A percentile compares a stretch with the other conserved stretches of the same genome.
Conservation (phyloP, 2,329 filamentous ascomycete genomes). For the Fusarium oligoseptatum region DNA sequence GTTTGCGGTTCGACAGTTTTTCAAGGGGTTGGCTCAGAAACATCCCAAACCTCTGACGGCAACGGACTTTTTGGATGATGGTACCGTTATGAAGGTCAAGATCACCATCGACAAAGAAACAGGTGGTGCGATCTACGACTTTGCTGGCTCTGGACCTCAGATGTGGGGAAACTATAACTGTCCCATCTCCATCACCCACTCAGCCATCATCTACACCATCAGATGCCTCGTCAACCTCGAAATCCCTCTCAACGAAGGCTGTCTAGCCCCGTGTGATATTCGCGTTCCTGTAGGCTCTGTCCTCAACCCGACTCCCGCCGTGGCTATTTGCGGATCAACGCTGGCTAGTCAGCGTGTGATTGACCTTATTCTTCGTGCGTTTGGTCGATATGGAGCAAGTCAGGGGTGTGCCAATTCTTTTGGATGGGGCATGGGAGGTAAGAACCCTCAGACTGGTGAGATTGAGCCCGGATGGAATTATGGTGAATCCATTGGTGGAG, state of each 20-base stretch:
- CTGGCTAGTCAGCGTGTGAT: conserved; percentile 52
- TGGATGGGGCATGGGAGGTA: conserved; percentile 52
- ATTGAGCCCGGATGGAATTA: conserved; percentile 80
- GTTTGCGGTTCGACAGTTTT: conserved; percentile 49
- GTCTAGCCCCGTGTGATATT: conserved; percentile 52
- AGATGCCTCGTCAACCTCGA: conserved; percentile 52
- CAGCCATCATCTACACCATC: conserved; percentile 56
- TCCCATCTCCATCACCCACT: conserved; percentile 54
- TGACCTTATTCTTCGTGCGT: conserved; percentile 51
- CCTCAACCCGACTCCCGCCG: conserved; percentile 51
- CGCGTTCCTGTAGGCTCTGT: conserved; percentile 49
- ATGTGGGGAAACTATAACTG: conserved; percentile 53
- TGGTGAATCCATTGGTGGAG: conserved; percentile 87
- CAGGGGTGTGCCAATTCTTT: conserved; percentile 52
- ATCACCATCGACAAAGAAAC: conserved; percentile 49
- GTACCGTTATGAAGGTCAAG: conserved; percentile 51
- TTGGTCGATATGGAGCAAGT: conserved; percentile 39
- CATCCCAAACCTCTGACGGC: conserved; percentile 42
- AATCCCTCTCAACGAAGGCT: conserved; percentile 57
- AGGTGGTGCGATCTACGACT: conserved; percentile 54
- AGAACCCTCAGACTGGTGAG: conserved; percentile 34
- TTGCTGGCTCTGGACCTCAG: conserved; percentile 53
- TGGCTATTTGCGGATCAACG: conserved; percentile 72
- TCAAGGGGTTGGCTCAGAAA: conserved; percentile 61
- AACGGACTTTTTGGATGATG: conserved; percentile 54